Base-by-base conservation (phyloP, 2,329 filamentous ascomycete species). In the Dothideomycetidae sp. region DNA sequence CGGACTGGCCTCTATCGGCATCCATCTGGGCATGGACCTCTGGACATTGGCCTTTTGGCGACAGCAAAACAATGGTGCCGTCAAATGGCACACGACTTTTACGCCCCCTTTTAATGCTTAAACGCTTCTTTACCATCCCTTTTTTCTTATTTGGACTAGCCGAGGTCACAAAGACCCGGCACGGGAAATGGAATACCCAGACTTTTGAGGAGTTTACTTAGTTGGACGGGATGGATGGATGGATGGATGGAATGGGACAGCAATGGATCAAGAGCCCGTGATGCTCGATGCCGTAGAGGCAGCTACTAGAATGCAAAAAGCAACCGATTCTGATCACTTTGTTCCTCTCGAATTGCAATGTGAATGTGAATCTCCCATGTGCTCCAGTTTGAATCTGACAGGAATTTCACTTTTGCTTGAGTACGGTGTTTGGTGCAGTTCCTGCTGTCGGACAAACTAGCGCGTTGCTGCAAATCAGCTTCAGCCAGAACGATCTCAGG, bases 241-340 rank as follows among this genome's bases (percentile, higher is more conserved):
- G n/a, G 7, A n/a, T 7, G n/a, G 21, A 26, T 26, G 21, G 21
- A n/a, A 26, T n/a, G n/a, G 21, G 21, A n/a, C n/a, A n/a, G n/a
- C 7, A 26, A 7, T 19, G 33, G 33, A 36, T 36, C 33, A 36
- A 36, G 21, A 26, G 21, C 29, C n/a, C 18, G 29, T 28, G 21
- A 36, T 29, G 29, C n/a, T 36, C 33, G 5, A 13, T 36, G 11
- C 19, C 17, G 26, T 29, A 12, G 7, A 35, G n/a, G n/a, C 21
- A n/a, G 21, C 7, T n/a, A 31, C 29, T 13, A 19, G 23, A 26
- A 3, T 26, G 16, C 11, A 28, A 3, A 4, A 28, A 12, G 2
- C 7, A 26, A 26, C 21, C 21, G 7, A 7, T 26, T 26, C 21
- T 7, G n/a, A 26, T 26, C 7, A 7, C n/a, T n/a, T n/a, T 26